These are phyloP conservation scores for Hypoxylon sp. DNA, from an alignment of 2,329 filamentous ascomycete genomes.

Conservation along the genomic window DNA sequence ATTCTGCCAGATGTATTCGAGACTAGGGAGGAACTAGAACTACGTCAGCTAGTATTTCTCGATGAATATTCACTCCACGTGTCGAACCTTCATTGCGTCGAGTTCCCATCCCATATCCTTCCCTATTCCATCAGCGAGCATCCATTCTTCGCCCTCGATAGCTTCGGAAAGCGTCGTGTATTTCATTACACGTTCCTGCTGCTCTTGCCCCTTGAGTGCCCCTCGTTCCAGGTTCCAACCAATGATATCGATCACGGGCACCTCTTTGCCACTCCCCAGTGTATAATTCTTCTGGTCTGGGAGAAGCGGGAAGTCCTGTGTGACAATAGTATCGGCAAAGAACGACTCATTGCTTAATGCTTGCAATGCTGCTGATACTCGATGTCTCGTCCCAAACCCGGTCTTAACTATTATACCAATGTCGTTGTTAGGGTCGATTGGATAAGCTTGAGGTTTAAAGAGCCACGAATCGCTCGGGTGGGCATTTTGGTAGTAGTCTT, in stretches of 20 bases:
- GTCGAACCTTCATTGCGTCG: constrained; percentile 56
- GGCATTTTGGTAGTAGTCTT: constrained; percentile 52
- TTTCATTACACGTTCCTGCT: constrained; percentile 53
- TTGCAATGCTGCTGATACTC: constrained; percentile 63
- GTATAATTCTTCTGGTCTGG: constrained; percentile 47
- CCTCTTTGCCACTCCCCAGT: constrained; percentile 49
- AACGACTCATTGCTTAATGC: constrained; percentile 61
- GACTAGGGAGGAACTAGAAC: constrained; percentile 67
- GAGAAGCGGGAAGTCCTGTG: constrained; percentile 65
- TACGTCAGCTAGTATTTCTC: constrained; percentile 25
- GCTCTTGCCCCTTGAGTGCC: constrained; percentile 49
- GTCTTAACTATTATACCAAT: constrained; percentile 70
- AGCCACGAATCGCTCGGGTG: constrained; percentile 61
- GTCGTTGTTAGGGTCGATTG: constrained; percentile 63
- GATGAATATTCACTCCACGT: background rate
- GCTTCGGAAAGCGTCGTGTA: constrained; percentile 54
- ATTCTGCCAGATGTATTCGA: constrained; percentile 66
- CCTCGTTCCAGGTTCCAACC: constrained; percentile 54
- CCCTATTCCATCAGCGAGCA: constrained; percentile 53
- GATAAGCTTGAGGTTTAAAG: constrained; percentile 57
- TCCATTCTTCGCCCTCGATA: constrained; percentile 55
- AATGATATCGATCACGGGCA: constrained; percentile 54
- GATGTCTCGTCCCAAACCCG: constrained; percentile 67
- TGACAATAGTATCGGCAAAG: constrained; percentile 63
- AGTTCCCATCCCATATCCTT: constrained; percentile 56